Conservation (phyloP, 805 yeast species). For the Kuraishia molischiana region DNA sequence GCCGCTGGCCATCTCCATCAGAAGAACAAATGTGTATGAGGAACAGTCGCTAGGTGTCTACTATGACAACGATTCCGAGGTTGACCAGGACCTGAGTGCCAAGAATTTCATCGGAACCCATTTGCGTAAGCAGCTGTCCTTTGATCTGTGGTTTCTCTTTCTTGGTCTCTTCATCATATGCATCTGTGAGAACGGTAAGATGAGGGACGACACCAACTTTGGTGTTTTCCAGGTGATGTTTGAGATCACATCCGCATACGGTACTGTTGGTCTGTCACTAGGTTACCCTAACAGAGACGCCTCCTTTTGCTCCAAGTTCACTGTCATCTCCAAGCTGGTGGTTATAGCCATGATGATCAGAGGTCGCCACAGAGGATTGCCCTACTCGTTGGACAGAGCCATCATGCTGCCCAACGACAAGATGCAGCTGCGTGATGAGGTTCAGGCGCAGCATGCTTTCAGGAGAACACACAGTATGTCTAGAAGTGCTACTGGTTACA, state of each 20-base stretch:
- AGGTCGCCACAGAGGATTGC: slow-evolving; percentile 95
- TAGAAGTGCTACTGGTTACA: not conserved
- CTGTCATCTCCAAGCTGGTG: slow-evolving; percentile 67
- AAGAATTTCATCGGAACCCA: slow-evolving; percentile 74
- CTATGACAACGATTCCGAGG: slow-evolving; percentile 23
- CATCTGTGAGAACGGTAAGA: slow-evolving; percentile 67
- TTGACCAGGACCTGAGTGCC: slow-evolving; percentile 30
- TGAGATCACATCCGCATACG: slow-evolving; percentile 91
- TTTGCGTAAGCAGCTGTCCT: slow-evolving; percentile 83
- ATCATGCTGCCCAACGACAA: slow-evolving; percentile 72
- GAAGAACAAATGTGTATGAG: slow-evolving; percentile 96
- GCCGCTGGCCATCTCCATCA: slow-evolving; percentile 91
- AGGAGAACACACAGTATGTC: slow-evolving; percentile 15
- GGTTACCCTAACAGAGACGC: slow-evolving; percentile 66
- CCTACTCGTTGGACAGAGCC: slow-evolving; percentile 89
- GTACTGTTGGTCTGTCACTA: slow-evolving; percentile 87
- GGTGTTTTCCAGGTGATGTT: slow-evolving; percentile 67
- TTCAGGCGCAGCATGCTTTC: slow-evolving; percentile 40
- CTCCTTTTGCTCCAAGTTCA: slow-evolving; percentile 69
- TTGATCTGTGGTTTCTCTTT: slow-evolving; percentile 90
- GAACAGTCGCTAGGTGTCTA: slow-evolving; percentile 96
- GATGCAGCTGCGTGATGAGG: slow-evolving; percentile 49
- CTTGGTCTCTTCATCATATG: slow-evolving; percentile 81
- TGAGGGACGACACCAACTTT: slow-evolving; percentile 40
- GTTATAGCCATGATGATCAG: slow-evolving; percentile 86